Evolutionary conservation across 257 asterid species (phyloP), one percentile per base, ranked within the genome.

Genomic region (Primulina tabacum): DNA sequence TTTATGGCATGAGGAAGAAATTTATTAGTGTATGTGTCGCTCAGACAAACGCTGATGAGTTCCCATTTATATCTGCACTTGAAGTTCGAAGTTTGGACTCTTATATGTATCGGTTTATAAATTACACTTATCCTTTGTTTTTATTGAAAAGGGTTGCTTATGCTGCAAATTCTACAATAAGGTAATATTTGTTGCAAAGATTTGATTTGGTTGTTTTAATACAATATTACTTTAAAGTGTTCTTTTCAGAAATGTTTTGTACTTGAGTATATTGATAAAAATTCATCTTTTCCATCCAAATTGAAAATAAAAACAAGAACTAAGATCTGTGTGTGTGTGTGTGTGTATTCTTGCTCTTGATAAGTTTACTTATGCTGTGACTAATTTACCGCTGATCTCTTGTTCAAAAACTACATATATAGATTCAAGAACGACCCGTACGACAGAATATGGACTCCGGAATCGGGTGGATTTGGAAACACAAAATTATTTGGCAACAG

Each of bases 371-470:
- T 28, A 28, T 28, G 30, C 30, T 28, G 30, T 3, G 30, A 28
- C 4, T 28, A 28, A 28, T 28, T 28, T 28, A 28, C 30, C 30
- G 3, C 30, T 28, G 30, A 28, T 28, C 2, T 28, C 30, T 28
- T 28, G 30, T 28, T 28, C 30, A 28, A 28, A 28, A 28, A 28
- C 30, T 28, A 28, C 30, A 28, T 28, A 28, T 2, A 28, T 28
- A 28, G 30, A 28, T 28, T 28, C 30, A 3, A 28, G 30, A 74
- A 79, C 20, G 94, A 89, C 71, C 21, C 17, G 0, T 89, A 85
- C 18, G 93, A 85, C 73, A 69, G 96, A 69, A 32, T 89, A 72
- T 89, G 96, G 96, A n/a, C 0, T 3, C 84, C 90, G 0, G 71
- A 2, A 1, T 7, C 8, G 1, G 61, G 26, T 9, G 77, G 82